A percentile compares a stretch with the other conserved stretches of the same genome.
Conservation (phyloP, 1,284 basidiomycete species). For the Thelephora terrestris region DNA sequence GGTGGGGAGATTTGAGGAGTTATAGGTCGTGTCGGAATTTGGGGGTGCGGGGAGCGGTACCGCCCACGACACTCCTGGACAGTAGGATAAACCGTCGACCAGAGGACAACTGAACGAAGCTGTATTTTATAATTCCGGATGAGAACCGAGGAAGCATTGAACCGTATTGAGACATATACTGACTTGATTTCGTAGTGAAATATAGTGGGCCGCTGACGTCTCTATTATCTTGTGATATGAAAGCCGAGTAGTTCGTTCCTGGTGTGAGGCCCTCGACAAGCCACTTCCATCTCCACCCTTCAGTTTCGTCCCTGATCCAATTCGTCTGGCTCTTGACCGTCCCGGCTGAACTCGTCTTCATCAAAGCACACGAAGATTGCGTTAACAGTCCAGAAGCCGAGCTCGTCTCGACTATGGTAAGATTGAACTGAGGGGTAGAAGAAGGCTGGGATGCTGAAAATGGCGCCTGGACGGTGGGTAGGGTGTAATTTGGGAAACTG, state of each 20-base stretch:
- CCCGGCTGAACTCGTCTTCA: conserved; percentile 16
- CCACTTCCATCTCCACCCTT: conserved; percentile 63
- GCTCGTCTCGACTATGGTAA: conserved; percentile 42
- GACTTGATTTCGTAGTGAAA: conserved; percentile 62
- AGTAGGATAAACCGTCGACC: conserved; percentile 61
- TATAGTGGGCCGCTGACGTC: conserved; percentile 54
- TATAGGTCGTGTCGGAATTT: conserved; percentile 32
- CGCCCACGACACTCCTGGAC: conserved; percentile 63
- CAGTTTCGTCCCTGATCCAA: conserved; percentile 41
- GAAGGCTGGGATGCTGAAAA: conserved; percentile 31
- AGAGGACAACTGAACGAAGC: conserved; percentile 67
- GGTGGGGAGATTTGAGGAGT: conserved; percentile 41
- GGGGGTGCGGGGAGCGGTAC: conserved; percentile 49
- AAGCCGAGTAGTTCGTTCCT: conserved; percentile 64
- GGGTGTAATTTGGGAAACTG: conserved; percentile 72
- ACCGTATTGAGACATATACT: conserved; percentile 14
- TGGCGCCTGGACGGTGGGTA: conserved; percentile 49
- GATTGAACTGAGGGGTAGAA: conserved; percentile 37
- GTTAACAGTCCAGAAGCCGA: conserved; percentile 33
- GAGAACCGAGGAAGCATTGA: neutral
- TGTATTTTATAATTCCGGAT: conserved; percentile 17
- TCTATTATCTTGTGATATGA: conserved; percentile 40
- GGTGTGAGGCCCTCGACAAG: conserved; percentile 46
- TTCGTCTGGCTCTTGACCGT: conserved; percentile 26
- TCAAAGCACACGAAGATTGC: conserved; percentile 50